Evolutionary conservation across 305 asterid genomes (phyloP).

Genomic region (Fraxinus platypoda): DNA sequence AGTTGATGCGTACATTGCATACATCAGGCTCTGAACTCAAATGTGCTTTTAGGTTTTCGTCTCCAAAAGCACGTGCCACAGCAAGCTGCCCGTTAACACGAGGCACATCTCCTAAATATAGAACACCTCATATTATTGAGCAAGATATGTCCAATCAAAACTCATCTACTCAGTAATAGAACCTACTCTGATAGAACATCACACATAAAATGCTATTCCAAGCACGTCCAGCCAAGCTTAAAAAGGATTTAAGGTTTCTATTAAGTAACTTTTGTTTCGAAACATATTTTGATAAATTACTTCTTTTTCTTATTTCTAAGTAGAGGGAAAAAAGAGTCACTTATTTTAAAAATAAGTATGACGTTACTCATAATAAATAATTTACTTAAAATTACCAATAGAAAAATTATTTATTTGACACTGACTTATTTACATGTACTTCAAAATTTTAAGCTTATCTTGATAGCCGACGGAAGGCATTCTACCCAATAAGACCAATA

Average conservation of each 20-base stretch:
- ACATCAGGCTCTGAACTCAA: constrained; percentile 84
- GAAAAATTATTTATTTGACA: too few species aligned
- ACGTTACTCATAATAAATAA: neutral
- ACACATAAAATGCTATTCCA: neutral
- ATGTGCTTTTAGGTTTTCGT: constrained; percentile 76
- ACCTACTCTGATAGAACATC: neutral
- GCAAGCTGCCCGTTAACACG: constrained; percentile 89
- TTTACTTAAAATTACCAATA: neutral
- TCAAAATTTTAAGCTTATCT: neutral
- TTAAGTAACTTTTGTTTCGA: neutral
- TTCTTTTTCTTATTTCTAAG: neutral
- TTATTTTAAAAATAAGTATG: neutral
- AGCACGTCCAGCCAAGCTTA: neutral
- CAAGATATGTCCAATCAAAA: neutral
- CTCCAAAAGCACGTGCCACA: constrained; percentile 89
- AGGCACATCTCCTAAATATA: constrained; percentile 68
- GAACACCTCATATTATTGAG: neutral
- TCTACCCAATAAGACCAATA: neutral
- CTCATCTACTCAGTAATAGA: neutral
- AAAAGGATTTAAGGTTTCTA: neutral
- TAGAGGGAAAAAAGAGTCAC: neutral
- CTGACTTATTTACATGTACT: neutral
- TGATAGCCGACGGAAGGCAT: neutral
- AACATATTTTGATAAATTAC: neutral
- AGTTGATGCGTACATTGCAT: constrained; percentile 42